These are phyloP conservation scores for Salix suchowensis DNA, from an alignment of 345 rosid genomes.

Conservation along the genomic window DNA sequence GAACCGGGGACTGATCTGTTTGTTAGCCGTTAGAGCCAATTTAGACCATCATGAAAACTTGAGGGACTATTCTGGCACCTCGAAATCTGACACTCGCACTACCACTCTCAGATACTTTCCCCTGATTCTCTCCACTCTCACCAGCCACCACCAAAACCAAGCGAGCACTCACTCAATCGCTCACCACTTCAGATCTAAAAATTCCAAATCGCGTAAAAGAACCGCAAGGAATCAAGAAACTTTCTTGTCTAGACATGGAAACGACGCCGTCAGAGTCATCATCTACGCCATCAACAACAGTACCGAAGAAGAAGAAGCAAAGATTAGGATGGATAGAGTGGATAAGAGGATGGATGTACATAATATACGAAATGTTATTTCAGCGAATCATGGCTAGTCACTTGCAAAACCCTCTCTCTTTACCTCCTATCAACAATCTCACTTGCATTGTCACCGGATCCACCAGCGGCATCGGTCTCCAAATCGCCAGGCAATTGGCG, in stretches of 20 bases:
- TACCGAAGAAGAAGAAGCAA: slow-evolving; percentile 37
- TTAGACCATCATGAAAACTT: too few species aligned
- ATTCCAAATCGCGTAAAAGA: too few species aligned
- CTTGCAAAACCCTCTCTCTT: slow-evolving; percentile 67
- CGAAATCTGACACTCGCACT: too few species aligned
- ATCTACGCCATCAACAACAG: neutral
- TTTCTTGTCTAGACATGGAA: neutral
- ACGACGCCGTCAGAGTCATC: neutral
- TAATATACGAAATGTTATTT: slow-evolving; percentile 68
- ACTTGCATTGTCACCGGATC: slow-evolving; percentile 93
- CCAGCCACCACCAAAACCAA: too few species aligned
- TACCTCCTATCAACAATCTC: slow-evolving; percentile 71
- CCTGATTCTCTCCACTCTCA: too few species aligned
- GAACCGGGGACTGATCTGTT: too few species aligned
- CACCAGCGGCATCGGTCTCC: slow-evolving; percentile 94
- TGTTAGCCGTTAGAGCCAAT: too few species aligned
- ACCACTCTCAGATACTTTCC: too few species aligned
- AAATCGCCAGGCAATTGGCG: slow-evolving; percentile 90
- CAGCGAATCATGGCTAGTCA: slow-evolving; percentile 85
- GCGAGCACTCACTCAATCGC: too few species aligned
- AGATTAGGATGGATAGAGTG: slow-evolving; percentile 94
- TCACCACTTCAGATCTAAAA: too few species aligned
- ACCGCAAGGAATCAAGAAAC: too few species aligned
- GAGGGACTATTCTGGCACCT: too few species aligned
- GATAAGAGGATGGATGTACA: slow-evolving; percentile 75